Base-by-base conservation (phyloP, 2,329 filamentous ascomycete species). In the Biscogniauxia marginata region DNA sequence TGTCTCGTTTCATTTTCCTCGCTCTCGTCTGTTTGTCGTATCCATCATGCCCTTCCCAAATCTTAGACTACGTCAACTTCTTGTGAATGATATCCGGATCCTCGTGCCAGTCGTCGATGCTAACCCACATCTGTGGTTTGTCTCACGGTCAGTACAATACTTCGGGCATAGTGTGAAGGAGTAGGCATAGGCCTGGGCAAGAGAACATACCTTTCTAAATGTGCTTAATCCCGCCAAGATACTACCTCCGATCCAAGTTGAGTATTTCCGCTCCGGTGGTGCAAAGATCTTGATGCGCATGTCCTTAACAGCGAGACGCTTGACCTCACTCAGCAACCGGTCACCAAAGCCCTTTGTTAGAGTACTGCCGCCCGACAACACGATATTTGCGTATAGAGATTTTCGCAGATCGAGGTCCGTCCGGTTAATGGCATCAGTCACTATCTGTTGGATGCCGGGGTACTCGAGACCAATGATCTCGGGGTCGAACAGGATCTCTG, bases 221-320 rank as follows among this genome's bases (percentile, higher is more conserved):
- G 95, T 99, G 79, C 93, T 98, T 74, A 99, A 77, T 6, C 95
- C 93, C 30, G 95, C 95, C 64, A 99, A 79, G 76, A 99, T 99
- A 74, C 95, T 97, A 54, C 95, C 95, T 62, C 95, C 95, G 66
- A 98, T 98, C 95, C 95, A 99, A 25, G 95, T 99, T 60, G 92
- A 97, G 79, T 98, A 99, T 76, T 98, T 96, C 64, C 95, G 84
- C 80, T 99, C 95, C 5, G 95, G 93, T 54, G 95, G 95, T 53
- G 95, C 95, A 78, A 96, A 96, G 71, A 99, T 99, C 82, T 97
- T 96, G 79, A 99, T 98, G 69, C 93, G 87, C 93, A 97, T 99
- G 73, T 99, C 95, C 81, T 97, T 97, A 66, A 98, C 92, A 9
- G 95, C 95, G 67, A 98, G 79, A 72, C 88, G 84, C 77, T 97